A percentile compares a stretch with the other conserved stretches of the same genome.
Evolutionary conservation across 2,329 filamentous ascomycete species (phyloP).

Genomic region (Helotiales sp.): DNA sequence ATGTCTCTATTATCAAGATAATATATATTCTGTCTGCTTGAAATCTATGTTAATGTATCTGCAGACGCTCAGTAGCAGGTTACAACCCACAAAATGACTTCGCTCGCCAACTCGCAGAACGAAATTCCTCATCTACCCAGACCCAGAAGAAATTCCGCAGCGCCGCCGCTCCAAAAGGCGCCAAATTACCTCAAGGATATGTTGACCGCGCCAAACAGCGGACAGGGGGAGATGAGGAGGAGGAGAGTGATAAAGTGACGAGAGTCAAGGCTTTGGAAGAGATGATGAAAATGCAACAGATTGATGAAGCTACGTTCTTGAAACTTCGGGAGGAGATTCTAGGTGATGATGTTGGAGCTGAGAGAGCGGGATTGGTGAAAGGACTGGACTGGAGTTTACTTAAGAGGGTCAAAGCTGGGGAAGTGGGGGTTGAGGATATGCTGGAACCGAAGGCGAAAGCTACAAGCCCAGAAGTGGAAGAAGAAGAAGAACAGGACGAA

Average conservation of each 20-base stretch:
- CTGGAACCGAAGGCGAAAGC: conserved; percentile 31
- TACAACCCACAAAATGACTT: conserved; percentile 57
- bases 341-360: conserved; percentile 67
- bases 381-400: conserved; percentile 85
- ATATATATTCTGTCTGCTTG: not conserved
- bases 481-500: conserved; percentile 29
- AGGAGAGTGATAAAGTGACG: conserved; percentile 55
- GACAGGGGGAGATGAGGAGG: conserved; percentile 52
- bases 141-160: conserved; percentile 76
- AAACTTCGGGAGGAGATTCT: conserved; percentile 73
- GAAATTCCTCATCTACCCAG: conserved; percentile 37
- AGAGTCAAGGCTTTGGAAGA: conserved; percentile 80
- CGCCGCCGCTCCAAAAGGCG: conserved; percentile 75
- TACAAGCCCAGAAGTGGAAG: conserved; percentile 33
- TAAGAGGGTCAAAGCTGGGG: conserved; percentile 66
- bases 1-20: conserved; percentile 38
- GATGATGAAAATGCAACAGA: conserved; percentile 78
- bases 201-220: conserved; percentile 75
- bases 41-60: conserved; percentile 2
- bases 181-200: conserved; percentile 77
- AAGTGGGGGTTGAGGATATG: conserved; percentile 53
- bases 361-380: conserved; percentile 85
- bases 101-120: conserved; percentile 81
- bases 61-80: conserved; percentile 24
- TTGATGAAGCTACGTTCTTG: conserved; percentile 78